Evolutionary conservation across 257 asterid genomes (phyloP), one percentile per base, ranked within the genome.

Genomic region (Fraxinus anomala): DNA sequence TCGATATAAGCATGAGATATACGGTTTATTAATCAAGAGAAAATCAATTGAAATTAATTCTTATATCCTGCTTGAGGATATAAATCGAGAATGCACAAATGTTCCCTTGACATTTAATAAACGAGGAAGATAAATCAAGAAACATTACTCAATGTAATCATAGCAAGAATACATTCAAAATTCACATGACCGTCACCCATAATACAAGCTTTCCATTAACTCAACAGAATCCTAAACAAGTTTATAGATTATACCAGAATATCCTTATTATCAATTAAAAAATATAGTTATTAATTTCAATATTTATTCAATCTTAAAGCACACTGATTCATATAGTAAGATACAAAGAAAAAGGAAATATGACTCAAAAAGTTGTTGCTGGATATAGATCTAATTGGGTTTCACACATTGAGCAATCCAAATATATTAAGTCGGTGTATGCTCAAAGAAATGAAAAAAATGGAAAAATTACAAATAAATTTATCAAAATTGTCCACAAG

Each of bases 11-110:
- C 69, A 77, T 8, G 28, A 11, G 73, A 31, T 3, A 59, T 21
- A 40, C 61, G 37, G 68, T 82, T 69, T n/a, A 54, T 54, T 54
- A 54, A 19, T 54, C 14, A 7, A 54, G 7, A 54, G 12, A 54
- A 69, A 33, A 51, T 73, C 54, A 78, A 37, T 74, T 71, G 68
- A 42, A 39, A 59, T 39, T 30, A 42, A 34, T 39, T 68, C 42
- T 61, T 63, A 34, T n/a, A 24, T 34, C 71, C 66, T 34, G 63
- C 70, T 72, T 33, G 84, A 80, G 40, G 40, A 31, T 72, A 70
- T 49, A 73, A 76, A 51, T 72, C 28, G 75, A 81, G 65, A 72
- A 72, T 16, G 73, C n/a, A 75, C 42, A 72, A 42, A 16, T n/a
- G 54, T 40, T 70, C 65, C 13, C 26, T 75, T 66, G n/a, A 54